Evolutionary conservation across 305 asterid species (phyloP), one percentile per base, ranked within the genome.

Genomic region (Plantago lanceolata): DNA sequence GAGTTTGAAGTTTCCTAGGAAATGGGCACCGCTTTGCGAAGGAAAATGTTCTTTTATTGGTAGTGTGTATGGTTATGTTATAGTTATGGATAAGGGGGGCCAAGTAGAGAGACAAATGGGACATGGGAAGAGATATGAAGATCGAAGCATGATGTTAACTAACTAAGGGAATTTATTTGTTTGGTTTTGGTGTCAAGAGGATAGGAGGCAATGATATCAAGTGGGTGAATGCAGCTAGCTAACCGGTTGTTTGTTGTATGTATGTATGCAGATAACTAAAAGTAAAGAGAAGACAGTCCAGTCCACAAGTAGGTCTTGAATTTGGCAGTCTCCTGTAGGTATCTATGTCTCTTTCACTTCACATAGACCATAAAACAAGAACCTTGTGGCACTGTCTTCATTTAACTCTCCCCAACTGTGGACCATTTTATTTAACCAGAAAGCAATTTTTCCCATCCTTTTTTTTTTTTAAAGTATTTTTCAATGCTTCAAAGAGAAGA

Each of bases 321-420:
- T 61, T 76, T 68, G 68, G 77, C 66, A 72, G 73, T 58, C 68
- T 64, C 52, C 24, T 61, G n/a, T 54, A 18, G 63, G 71, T 70
- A 70, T 71, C 75, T 17, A 71, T 71, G 71, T 72, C 76, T 56
- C 57, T 68, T 64, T 71, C 73, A 65, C 58, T 73, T 73, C 80
- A 28, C 2, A 74, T 77, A 79, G 89, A 85, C 95, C 94, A 80
- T 59, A 71, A 75, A 81, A 85, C 95, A 82, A 45, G 26, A 60
- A 64, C 76, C 85, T 85, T 78, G 87, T 83, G 94, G 71, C 75
- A 55, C 81, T 85, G 89, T 89, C 94, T 80, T 82, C 12, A 70
- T 57, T 71, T 64, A 77, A 64, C 76, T 79, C 67, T 86, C 69
- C 61, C 76, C 68, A 59, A 73, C 50, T 69, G 75, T 77, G 90